A percentile compares a stretch with the other conserved stretches of the same genome.
phyloP scores from a whole-genome alignment of 108 stramenopile genomes.

The Skeletonema tropicum region DNA sequence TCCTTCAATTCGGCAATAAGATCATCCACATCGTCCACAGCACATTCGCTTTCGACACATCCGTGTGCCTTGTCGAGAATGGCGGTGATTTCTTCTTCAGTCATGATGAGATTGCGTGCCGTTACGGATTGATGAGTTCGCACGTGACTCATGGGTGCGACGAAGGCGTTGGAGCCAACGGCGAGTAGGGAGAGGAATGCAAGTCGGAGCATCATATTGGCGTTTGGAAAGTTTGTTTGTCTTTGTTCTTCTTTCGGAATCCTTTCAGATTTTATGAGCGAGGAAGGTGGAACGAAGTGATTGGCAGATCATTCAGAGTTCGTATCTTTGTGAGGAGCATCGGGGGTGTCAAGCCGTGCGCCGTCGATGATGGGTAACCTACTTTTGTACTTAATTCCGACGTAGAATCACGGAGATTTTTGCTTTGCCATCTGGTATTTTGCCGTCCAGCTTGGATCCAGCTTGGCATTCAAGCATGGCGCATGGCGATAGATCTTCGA shows the following conservation, averaged over 20 bases:
- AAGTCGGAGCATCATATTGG: slow-evolving; percentile 23
- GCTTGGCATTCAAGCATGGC: too few relatives aligned
- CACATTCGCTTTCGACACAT: slow-evolving; percentile 74
- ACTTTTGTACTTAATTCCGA: too few relatives aligned
- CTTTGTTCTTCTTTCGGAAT: slow-evolving; percentile 3
- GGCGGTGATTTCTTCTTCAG: slow-evolving; percentile 62
- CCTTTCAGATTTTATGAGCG: not conserved
- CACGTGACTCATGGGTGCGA: not conserved
- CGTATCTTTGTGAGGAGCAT: too few relatives aligned
- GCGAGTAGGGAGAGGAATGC: slow-evolving; percentile 21
- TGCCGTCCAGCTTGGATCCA: too few relatives aligned
- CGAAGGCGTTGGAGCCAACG: slow-evolving; percentile 30
- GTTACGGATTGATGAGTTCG: slow-evolving; percentile 22
- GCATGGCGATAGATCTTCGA: too few relatives aligned
- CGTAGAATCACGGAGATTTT: too few relatives aligned
- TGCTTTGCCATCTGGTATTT: too few relatives aligned
- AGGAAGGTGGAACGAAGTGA: too few relatives aligned
- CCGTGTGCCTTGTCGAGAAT: slow-evolving; percentile 59
- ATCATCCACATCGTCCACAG: slow-evolving; percentile 66
- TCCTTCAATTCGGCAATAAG: slow-evolving; percentile 67
- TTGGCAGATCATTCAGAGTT: too few relatives aligned
- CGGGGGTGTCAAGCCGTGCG: too few relatives aligned
- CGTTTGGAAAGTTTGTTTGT: not conserved
- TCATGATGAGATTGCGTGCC: slow-evolving; percentile 59
- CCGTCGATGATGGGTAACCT: too few relatives aligned